A percentile compares a stretch with the other conserved stretches of the same genome.
phyloP scores from a whole-genome alignment of 805 yeast genomes.

The Martiniozyma abietophila region DNA sequence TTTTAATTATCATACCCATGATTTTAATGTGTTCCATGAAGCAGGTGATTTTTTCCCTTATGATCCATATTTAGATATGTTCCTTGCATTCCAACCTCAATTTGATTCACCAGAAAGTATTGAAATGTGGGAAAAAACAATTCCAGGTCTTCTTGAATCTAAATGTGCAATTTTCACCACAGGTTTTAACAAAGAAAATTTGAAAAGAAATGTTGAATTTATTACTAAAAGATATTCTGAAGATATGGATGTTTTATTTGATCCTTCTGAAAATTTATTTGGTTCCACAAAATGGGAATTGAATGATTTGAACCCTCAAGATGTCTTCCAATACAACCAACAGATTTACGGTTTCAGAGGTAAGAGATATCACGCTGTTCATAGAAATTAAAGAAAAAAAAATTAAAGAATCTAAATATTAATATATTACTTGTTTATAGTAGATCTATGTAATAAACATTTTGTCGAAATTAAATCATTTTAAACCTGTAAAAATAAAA shows the following conservation, averaged over 20 bases:
- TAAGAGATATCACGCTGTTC: conserved; percentile 86
- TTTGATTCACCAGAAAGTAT: conserved; percentile 71
- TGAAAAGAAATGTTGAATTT: conserved; percentile 62
- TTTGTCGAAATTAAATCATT: too few species aligned
- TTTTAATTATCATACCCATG: conserved; percentile 78
- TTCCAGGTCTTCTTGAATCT: conserved; percentile 82
- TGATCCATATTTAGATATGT: conserved; percentile 91
- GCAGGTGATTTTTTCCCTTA: conserved; percentile 95
- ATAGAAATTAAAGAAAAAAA: too few species aligned
- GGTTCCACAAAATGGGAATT: conserved; percentile 91
- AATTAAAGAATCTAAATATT: too few species aligned
- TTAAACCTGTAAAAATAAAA: too few species aligned
- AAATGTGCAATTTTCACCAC: conserved; percentile 90
- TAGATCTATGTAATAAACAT: too few species aligned
- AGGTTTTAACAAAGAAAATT: conserved; percentile 75
- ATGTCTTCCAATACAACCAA: conserved; percentile 87
- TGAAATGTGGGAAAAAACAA: conserved; percentile 74
- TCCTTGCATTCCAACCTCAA: conserved; percentile 95
- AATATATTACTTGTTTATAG: too few species aligned
- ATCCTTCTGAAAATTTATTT: conserved; percentile 62
- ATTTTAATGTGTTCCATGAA: conserved; percentile 84
- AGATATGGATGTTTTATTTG: conserved; percentile 75
- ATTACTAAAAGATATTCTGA: conserved; percentile 54
- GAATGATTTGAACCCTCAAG: conserved; percentile 87
- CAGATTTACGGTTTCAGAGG: conserved; percentile 89